These are phyloP conservation scores for Cryptococcus sp. DNA, from an alignment of 1,284 basidiomycete genomes.

Conservation along the genomic window DNA sequence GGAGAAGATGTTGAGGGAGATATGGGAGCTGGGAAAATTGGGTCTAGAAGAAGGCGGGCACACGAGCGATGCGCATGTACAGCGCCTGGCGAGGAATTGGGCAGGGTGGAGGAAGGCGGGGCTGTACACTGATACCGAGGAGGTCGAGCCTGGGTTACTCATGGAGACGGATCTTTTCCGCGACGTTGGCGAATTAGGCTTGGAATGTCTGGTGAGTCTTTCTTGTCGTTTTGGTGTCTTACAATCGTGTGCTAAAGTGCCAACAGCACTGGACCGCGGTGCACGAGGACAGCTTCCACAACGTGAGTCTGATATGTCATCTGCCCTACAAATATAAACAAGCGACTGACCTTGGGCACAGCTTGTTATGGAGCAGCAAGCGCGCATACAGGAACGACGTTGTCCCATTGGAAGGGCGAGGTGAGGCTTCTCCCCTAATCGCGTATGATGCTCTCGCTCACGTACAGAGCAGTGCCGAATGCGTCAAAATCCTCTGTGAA, in stretches of 20 bases:
- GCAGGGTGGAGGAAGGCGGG: conserved; percentile 56
- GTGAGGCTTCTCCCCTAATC: conserved; percentile 6
- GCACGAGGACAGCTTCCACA: conserved; percentile 77
- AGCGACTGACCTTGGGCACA: conserved; percentile 40
- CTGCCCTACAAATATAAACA: too few relatives aligned
- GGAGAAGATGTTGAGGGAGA: conserved; percentile 64
- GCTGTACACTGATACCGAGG: conserved; percentile 54
- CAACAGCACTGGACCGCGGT: conserved; percentile 68
- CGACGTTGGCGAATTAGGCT: conserved; percentile 78
- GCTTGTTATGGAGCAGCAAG: conserved; percentile 82
- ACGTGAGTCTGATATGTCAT: conserved; percentile 57
- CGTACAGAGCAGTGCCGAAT: conserved; percentile 32
- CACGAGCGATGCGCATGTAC: neutral
- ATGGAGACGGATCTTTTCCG: conserved; percentile 81
- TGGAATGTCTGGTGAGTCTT: conserved; percentile 74
- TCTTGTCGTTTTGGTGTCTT: neutral
- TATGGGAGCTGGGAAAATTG: conserved; percentile 64
- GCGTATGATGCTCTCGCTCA: too few relatives aligned
- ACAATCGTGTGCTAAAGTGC: neutral
- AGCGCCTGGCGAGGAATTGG: conserved; percentile 18
- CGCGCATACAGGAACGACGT: conserved; percentile 70
- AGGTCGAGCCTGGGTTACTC: conserved; percentile 69
- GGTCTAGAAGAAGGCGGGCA: conserved; percentile 11
- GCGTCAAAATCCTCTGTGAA: conserved; percentile 79
- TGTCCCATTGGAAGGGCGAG: conserved; percentile 80